These are phyloP conservation scores for Neospora caninum DNA, from an alignment of 169 alveolate species.

Conservation along the genomic window DNA sequence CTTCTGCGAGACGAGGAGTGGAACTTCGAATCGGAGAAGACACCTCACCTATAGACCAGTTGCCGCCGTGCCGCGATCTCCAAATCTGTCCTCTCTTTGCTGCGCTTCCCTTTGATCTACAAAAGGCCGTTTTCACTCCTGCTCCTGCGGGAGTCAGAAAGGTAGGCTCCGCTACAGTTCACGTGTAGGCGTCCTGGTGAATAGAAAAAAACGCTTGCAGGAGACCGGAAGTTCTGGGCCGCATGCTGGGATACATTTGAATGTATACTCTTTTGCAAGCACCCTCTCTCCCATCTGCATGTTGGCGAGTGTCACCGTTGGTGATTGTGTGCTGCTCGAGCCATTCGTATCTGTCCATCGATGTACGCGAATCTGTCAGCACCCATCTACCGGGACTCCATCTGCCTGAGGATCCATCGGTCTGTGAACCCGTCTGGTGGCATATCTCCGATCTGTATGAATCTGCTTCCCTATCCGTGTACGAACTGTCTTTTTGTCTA, in stretches of 20 bases:
- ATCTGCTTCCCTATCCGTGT: background rate
- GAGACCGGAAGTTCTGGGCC: too few relatives aligned
- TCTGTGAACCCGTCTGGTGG: background rate
- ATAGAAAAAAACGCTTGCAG: too few relatives aligned
- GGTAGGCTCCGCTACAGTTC: constrained; percentile 66
- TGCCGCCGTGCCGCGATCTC: constrained; percentile 43
- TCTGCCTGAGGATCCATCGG: background rate
- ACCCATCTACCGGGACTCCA: too few relatives aligned
- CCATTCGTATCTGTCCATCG: background rate
- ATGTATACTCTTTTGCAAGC: too few relatives aligned
- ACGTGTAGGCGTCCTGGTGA: too few relatives aligned
- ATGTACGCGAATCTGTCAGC: background rate
- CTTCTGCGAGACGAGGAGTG: background rate
- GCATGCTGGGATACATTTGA: too few relatives aligned
- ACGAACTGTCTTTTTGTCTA: background rate
- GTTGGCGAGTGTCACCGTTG: background rate
- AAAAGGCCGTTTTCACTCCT: constrained; percentile 96
- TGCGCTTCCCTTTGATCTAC: constrained; percentile 96
- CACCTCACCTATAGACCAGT: background rate
- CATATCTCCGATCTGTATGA: background rate
- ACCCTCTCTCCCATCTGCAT: too few relatives aligned
- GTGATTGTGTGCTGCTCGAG: background rate
- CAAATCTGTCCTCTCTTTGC: constrained; percentile 96
- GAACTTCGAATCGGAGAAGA: background rate
- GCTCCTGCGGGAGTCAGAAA: constrained; percentile 78